phyloP scores from a whole-genome alignment of 768 basidiomycete genomes.

The Leccinum variicolor region DNA sequence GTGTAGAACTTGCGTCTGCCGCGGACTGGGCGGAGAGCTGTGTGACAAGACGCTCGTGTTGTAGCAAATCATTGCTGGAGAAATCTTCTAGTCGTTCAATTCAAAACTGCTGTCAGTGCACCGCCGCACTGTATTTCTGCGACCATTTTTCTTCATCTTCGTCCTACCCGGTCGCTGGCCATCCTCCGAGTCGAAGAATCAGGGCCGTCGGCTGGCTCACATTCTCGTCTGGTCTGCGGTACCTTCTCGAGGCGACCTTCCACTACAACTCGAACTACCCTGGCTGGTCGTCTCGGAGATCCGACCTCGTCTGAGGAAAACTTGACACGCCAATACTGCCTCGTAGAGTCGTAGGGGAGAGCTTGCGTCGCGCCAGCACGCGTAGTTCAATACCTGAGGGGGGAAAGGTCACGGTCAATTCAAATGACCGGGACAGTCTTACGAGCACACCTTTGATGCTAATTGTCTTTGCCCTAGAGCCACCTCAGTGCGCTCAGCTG shows the following conservation, averaged over 20 bases:
- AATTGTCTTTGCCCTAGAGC: no score
- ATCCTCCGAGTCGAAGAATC: constrained; percentile 6
- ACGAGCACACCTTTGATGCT: no score
- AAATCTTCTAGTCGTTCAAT: background rate
- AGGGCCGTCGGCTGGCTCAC: background rate
- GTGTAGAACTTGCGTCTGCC: background rate
- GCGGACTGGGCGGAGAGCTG: background rate
- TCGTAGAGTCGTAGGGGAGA: no score
- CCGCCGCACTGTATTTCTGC: background rate
- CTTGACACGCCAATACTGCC: no score
- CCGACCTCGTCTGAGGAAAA: background rate
- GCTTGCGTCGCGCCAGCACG: no score
- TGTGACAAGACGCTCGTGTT: background rate
- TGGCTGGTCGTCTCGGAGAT: constrained; percentile 23
- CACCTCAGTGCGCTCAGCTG: no score
- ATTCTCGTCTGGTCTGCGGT: no score
- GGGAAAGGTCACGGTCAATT: no score
- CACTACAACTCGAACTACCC: constrained; percentile 10
- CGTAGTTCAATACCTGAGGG: no score
- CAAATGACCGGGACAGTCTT: no score
- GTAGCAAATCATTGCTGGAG: no score
- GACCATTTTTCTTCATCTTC: background rate
- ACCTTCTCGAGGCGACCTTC: background rate
- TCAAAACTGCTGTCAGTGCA: background rate
- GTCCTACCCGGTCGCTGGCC: background rate